These are phyloP conservation scores for Albugo laibachii DNA, from an alignment of 352 stramenopile species.

Conservation along the genomic window DNA sequence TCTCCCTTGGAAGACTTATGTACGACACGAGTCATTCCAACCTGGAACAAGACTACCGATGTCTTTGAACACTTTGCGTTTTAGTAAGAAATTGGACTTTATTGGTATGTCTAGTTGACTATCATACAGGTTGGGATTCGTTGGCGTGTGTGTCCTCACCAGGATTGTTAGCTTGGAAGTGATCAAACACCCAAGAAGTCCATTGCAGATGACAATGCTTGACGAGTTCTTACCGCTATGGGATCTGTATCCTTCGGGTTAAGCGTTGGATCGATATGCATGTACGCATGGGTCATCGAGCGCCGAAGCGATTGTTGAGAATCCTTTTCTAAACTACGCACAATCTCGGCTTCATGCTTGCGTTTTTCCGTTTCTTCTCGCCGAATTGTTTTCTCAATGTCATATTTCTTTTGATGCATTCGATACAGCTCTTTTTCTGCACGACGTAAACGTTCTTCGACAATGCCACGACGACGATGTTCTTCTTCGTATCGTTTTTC, in stretches of 20 bases:
- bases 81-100: too few species aligned
- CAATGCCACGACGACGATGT: slow-evolving; percentile 31
- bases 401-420: slow-evolving; percentile 52
- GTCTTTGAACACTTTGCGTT: too few species aligned
- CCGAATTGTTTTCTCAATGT: slow-evolving; percentile 30
- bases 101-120: too few species aligned
- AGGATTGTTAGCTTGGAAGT: too few species aligned
- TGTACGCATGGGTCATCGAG: slow-evolving; percentile 12
- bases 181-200: slow-evolving; percentile 61
- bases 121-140: too few species aligned
- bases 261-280: slow-evolving; percentile 42
- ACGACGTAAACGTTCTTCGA: slow-evolving; percentile 59
- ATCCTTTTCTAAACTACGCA: slow-evolving; percentile 60
- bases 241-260: slow-evolving; percentile 73
- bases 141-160: too few species aligned
- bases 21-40: too few species aligned
- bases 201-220: slow-evolving; percentile 67
- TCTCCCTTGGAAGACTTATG: too few species aligned
- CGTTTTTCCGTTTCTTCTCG: slow-evolving; percentile 20
- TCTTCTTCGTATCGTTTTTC: slow-evolving; percentile 66
- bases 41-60: too few species aligned
- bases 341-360: slow-evolving; percentile 69
- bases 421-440: slow-evolving; percentile 77
- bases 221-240: slow-evolving; percentile 41
- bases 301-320: slow-evolving; percentile 9